phyloP scores from a whole-genome alignment of 2,329 filamentous ascomycete genomes.

The Verruconis gallopava region DNA sequence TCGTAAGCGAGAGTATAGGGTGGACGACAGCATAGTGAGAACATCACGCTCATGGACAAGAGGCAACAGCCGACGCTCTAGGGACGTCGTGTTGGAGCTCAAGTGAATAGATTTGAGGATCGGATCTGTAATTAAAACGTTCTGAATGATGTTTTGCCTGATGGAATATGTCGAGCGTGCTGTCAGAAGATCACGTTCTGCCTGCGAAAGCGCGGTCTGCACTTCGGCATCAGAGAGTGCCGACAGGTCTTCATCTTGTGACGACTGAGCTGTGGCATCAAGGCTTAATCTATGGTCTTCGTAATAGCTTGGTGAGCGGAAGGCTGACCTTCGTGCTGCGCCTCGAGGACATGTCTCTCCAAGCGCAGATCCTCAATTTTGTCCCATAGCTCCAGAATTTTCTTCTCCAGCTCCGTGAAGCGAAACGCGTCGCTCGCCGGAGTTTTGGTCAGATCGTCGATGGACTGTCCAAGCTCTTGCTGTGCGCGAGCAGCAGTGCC shows the following conservation, averaged over 20 bases:
- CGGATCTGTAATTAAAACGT: conserved; percentile 58
- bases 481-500: not conserved
- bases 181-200: conserved; percentile 55
- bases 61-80: conserved; percentile 57
- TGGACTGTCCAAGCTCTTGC: conserved; percentile 12
- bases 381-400: conserved; percentile 57
- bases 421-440: conserved; percentile 35
- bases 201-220: conserved; percentile 36
- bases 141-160: conserved; percentile 54
- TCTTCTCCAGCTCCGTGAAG: conserved; percentile 53
- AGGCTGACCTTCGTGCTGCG: conserved; percentile 18
- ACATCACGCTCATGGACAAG: conserved; percentile 55
- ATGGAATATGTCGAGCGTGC: conserved; percentile 58
- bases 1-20: not conserved
- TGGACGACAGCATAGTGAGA: conserved; percentile 38
- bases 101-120: conserved; percentile 65
- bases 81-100: conserved; percentile 46
- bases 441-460: conserved; percentile 29
- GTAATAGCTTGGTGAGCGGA: too few species aligned
- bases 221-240: conserved; percentile 36
- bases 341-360: conserved; percentile 53
- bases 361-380: conserved; percentile 57
- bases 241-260: conserved; percentile 5
- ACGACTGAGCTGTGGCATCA: not conserved
- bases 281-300: not conserved